phyloP scores from a whole-genome alignment of 1,284 basidiomycete genomes.

The Ceratobasidium sp. region DNA sequence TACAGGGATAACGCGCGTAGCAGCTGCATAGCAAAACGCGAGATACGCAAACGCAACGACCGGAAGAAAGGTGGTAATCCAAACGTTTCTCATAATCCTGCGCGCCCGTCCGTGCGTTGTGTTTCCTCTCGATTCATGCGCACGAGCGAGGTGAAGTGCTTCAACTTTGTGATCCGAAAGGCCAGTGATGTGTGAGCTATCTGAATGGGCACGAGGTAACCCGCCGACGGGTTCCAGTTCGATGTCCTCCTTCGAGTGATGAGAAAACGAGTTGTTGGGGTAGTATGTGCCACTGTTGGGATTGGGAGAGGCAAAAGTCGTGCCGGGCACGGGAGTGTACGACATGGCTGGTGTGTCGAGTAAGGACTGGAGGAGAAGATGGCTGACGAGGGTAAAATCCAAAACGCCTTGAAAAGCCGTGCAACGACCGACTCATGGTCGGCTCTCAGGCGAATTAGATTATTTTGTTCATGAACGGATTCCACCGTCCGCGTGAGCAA shows the following conservation, averaged over 20 bases:
- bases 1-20: constrained; percentile 20
- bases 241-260: constrained; percentile 23
- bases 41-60: constrained; percentile 9
- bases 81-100: constrained; percentile 3
- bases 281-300: neutral
- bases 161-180: constrained; percentile 3
- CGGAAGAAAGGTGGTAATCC: constrained; percentile 26
- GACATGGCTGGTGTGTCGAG: neutral
- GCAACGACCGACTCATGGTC: neutral
- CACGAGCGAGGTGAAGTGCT: constrained; percentile 7
- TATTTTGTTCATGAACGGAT: neutral
- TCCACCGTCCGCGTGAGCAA: neutral
- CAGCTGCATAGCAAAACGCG: constrained; percentile 23
- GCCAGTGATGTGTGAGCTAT: neutral
- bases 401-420: neutral
- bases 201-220: neutral
- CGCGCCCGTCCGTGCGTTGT: neutral
- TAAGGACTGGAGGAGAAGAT: neutral
- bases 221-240: neutral
- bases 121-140: neutral
- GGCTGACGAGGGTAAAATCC: neutral
- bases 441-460: neutral
- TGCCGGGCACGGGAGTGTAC: constrained; percentile 9
- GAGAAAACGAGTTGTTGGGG: neutral
- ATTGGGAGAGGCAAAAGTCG: neutral